A percentile compares a stretch with the other conserved stretches of the same genome.
Conservation (phyloP, 2,329 filamentous ascomycete species). For the Arthrobotrys pseudoclavata region DNA sequence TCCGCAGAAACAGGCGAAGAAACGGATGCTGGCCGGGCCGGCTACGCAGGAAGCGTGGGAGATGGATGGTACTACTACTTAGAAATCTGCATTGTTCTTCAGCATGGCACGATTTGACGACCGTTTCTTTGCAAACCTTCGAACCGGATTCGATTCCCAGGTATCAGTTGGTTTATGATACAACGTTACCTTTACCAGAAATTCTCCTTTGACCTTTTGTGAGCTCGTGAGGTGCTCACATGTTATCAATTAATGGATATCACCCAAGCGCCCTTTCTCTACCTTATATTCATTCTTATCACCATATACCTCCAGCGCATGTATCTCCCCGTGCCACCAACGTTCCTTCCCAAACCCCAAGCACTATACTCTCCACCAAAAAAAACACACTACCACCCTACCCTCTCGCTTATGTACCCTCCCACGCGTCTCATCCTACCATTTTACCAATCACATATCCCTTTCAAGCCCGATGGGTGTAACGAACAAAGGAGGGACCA, state of each 20-base stretch:
- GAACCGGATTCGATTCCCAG: background rate
- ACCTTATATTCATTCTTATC: background rate
- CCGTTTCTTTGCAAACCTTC: background rate
- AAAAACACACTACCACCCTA: background rate
- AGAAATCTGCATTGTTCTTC: background rate
- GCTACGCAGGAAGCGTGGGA: conserved; percentile 57
- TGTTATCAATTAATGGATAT: too few relatives aligned
- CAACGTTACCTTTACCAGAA: too few relatives aligned
- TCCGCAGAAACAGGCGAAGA: conserved; percentile 11
- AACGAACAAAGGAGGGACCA: conserved; percentile 56
- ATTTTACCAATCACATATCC: conserved; percentile 2
- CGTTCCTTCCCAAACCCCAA: background rate
- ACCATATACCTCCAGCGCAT: background rate
- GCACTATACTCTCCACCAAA: background rate
- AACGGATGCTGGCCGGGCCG: conserved; percentile 49
- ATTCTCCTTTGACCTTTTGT: too few relatives aligned
- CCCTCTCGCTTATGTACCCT: conserved; percentile 16
- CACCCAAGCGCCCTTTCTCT: background rate
- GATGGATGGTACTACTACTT: conserved; percentile 11
- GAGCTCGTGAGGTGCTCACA: too few relatives aligned
- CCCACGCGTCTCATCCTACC: conserved; percentile 4
- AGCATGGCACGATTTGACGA: background rate
- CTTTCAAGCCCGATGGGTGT: conserved; percentile 11
- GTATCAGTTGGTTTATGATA: background rate
- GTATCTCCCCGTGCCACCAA: background rate